phyloP scores from a whole-genome alignment of 164 flowering plant genomes.

The Berberis vulgaris region DNA sequence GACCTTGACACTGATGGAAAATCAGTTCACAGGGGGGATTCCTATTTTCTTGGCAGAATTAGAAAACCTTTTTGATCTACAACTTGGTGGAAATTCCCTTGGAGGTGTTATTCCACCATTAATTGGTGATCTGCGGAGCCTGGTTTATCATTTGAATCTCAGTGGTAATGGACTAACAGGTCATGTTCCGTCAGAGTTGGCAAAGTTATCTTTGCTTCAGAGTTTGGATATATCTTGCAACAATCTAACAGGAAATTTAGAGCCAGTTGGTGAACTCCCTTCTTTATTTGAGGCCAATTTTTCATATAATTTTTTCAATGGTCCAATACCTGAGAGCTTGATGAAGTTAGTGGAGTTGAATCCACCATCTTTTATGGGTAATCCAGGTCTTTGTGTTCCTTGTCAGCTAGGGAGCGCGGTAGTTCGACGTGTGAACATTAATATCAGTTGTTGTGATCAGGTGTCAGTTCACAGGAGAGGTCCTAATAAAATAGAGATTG shows the following conservation, averaged over 20 bases:
- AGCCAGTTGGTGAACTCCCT: conserved; percentile 22
- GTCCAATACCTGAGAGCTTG: conserved; percentile 43
- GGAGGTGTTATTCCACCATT: conserved; percentile 62
- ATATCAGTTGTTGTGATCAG: conserved; percentile 9
- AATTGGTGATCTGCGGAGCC: conserved; percentile 51
- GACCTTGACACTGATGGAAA: conserved; percentile 35
- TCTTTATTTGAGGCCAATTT: conserved; percentile 39
- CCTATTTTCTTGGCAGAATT: conserved; percentile 44
- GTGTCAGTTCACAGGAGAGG: conserved; percentile 6
- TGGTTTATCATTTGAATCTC: conserved; percentile 40
- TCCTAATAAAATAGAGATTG: conserved; percentile 20
- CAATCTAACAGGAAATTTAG: conserved; percentile 53
- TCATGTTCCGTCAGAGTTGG: conserved; percentile 18
- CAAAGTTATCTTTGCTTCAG: conserved; percentile 31
- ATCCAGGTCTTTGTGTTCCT: conserved; percentile 48
- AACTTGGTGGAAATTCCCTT: conserved; percentile 60
- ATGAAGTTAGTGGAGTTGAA: conserved; percentile 34
- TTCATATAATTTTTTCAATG: conserved; percentile 57
- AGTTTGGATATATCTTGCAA: conserved; percentile 56
- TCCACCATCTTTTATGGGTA: conserved; percentile 49
- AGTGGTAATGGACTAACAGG: conserved; percentile 51
- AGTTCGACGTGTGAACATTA: conserved; percentile 15
- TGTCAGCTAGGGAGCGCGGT: conserved; percentile 18
- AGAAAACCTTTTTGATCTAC: conserved; percentile 50
- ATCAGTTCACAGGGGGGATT: conserved; percentile 56